Conservation (phyloP, 2,329 filamentous ascomycete genomes). For the Aspergillus uvarum region DNA sequence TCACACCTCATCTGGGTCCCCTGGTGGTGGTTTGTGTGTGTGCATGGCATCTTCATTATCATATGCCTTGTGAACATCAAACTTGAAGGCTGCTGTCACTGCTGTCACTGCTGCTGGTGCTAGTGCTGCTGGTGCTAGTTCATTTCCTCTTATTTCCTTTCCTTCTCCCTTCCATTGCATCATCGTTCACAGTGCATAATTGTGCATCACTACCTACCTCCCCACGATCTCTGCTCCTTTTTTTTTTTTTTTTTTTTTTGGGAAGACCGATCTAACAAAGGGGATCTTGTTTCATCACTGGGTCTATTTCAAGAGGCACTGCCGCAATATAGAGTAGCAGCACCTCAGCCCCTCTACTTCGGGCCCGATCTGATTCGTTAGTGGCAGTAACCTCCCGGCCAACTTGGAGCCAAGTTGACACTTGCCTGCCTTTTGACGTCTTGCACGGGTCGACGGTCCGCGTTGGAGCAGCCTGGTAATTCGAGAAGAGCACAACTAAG, state of each 20-base stretch:
- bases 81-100: background rate
- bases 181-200: background rate
- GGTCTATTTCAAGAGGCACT: slow-evolving; percentile 23
- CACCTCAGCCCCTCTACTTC: slow-evolving; percentile 19
- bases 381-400: slow-evolving; percentile 23
- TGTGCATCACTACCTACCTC: slow-evolving; percentile 1
- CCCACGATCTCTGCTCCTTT: background rate
- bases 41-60: background rate
- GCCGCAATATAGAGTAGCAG: slow-evolving; percentile 16
- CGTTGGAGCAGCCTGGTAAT: slow-evolving; percentile 9
- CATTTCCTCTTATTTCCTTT: background rate
- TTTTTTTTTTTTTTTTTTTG: background rate
- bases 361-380: slow-evolving; percentile 24
- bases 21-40: background rate
- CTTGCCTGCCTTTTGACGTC: slow-evolving; percentile 16
- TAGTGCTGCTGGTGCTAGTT: too few species aligned
- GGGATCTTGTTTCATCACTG: slow-evolving; percentile 1
- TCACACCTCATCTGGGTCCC: background rate
- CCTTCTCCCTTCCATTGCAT: slow-evolving; percentile 5
- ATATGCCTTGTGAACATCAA: background rate
- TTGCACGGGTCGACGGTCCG: slow-evolving; percentile 7
- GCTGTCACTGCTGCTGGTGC: background rate
- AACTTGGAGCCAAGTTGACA: slow-evolving; percentile 22
- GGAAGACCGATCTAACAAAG: background rate
- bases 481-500: too few species aligned